phyloP scores from a whole-genome alignment of 208 protist genomes.

The Trypanosoma lewisi region DNA sequence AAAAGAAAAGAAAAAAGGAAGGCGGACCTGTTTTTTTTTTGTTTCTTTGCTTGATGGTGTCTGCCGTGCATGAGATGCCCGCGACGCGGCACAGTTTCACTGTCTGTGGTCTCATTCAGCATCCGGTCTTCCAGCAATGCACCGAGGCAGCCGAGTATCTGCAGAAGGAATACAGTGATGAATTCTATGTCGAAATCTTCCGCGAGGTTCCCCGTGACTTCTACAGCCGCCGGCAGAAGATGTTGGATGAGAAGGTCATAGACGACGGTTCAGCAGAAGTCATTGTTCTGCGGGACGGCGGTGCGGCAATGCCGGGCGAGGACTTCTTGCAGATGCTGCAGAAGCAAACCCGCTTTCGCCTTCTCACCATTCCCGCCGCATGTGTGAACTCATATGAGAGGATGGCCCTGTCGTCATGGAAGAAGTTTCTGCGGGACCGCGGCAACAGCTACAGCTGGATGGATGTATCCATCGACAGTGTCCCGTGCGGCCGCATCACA shows the following conservation, averaged over 20 bases:
- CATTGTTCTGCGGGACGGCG: constrained; percentile 22
- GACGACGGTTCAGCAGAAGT: constrained; percentile 30
- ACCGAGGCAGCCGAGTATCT: constrained; percentile 72
- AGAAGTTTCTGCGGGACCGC: constrained; percentile 49
- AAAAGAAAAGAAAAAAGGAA: too few species aligned
- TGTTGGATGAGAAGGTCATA: constrained; percentile 29
- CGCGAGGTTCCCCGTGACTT: constrained; percentile 70
- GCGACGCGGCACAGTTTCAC: constrained; percentile 28
- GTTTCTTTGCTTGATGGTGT: too few species aligned
- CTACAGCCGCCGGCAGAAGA: constrained; percentile 35
- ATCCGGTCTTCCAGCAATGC: constrained; percentile 68
- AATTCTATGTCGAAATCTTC: constrained; percentile 47
- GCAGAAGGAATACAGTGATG: constrained; percentile 44
- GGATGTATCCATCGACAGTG: constrained; percentile 42
- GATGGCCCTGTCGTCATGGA: constrained; percentile 49
- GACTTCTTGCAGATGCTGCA: constrained; percentile 47
- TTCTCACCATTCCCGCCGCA: constrained; percentile 25
- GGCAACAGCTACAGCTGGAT: constrained; percentile 86
- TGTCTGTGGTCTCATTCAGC: constrained; percentile 59
- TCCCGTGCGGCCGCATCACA: constrained; percentile 51
- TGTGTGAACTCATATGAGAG: constrained; percentile 59
- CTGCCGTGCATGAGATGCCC: not conserved
- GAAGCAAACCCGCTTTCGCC: constrained; percentile 43
- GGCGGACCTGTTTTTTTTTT: too few species aligned
- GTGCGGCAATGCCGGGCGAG: constrained; percentile 32